Base-by-base conservation (phyloP, 2,329 filamentous ascomycete genomes). In the Penicillium sclerotiorum region DNA sequence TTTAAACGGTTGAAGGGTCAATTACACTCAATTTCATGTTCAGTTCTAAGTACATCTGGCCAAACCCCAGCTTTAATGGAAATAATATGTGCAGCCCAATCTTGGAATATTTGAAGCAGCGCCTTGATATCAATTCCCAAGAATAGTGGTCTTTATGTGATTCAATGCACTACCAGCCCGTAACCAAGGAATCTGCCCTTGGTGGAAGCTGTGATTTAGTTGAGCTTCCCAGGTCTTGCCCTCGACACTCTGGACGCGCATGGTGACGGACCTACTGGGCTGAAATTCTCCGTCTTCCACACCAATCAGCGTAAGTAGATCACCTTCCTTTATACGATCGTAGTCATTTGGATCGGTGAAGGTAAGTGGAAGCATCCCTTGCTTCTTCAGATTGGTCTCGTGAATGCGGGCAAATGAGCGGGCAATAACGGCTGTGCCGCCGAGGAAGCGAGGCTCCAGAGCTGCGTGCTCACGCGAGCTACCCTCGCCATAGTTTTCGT, bases 381-480 rank as follows among this genome's bases (percentile, higher is more conserved):
- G 94, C 87, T 99, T 99, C 90, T 99, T 99, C 81, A 99, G 79
- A 85, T 99, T 99, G 81, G 94, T 97, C 84, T 99, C 94, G 84
- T 99, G 94, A 71, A 99, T 99, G 88, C 94, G 93, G 68, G 94
- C 94, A 72, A 99, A 99, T 59, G 85, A 90, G 71, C 90, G 87
- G 70, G 88, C 91, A 73, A 99, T 95, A 80, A 99, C 96, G 68
- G 93, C 94, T 68, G 96, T 84, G 75, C 93, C 94, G 69, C 94
- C 94, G 59, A 99, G 87, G 80, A 97, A 92, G 73, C 94, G 87
- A 71, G 94, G 94, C 82, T 99, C 92, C 56, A 99, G 86, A 75
- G 94, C 94, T 64, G 94, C 94, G 74, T 99, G 94, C 82, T 99
- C 94, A 83, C 94, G 91, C 56, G 94, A 97, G 72, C 85, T 90